Evolutionary conservation across 495 filamentous ascomycete genomes (phyloP), one percentile per base, ranked within the genome.

Genomic region (Opeltia flavorubescens): DNA sequence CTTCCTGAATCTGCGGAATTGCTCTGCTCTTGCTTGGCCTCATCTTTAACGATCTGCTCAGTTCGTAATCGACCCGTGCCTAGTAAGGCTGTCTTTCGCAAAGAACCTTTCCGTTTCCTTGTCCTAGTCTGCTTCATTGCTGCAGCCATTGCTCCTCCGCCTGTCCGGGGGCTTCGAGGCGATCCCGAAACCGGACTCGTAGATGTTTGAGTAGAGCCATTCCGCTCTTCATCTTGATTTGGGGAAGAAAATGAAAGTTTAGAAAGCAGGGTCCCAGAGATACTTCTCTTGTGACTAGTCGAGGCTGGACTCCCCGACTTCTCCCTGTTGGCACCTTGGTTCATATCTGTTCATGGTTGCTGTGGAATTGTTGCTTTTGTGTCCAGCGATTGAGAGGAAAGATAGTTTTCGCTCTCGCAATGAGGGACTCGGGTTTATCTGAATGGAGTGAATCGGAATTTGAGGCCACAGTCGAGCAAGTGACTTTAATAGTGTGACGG

Each of bases 51-150:
- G 51, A 17, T 47, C 43, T 13, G 53, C 66, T 77, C 58, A 77
- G 78, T 44, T 17, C 76, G 65, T 50, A 77, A 69, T 4, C 70
- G 75, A 33, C 82, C 75, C 38, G 82, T 76, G 4, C 83, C 84
- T 6, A 89, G 68, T 7, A 89, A 63, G 21, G 85, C 86, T 2
- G 84, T 83, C 53, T 89, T 91, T 34, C 85, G 69, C 46, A 89
- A 62, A 4, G 85, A 89, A 5, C 84, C 83, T 51, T 82, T 79
- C 35, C 89, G 79, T 47, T 80, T 77, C 21, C 87, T 74, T 7
- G 80, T 82, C 56, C 82, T 83, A 40, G 61, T 66, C 30, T 76
- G 73, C 49, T 83, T 78, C 50, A 81, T 75, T 12, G 74, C 60
- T 12, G 66, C 69, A 20, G 72, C 66, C 69, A 77, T 72, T 48